These are phyloP conservation scores for Otatea glauca DNA, from an alignment of 176 grass and related monocot species.

Conservation along the genomic window DNA sequence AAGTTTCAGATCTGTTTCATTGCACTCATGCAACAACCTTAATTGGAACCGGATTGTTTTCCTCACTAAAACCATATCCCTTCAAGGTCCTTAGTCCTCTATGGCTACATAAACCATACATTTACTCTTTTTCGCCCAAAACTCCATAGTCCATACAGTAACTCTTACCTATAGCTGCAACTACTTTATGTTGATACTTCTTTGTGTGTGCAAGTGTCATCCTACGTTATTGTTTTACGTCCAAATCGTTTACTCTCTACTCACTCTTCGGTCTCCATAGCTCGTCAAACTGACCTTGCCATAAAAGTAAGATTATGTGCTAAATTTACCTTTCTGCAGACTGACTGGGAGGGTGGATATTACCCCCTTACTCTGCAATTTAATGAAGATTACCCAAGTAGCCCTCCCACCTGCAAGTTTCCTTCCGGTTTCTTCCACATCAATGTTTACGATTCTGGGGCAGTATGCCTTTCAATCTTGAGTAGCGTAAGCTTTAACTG, in stretches of 20 bases:
- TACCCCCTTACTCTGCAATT: conserved; percentile 70
- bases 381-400: conserved; percentile 70
- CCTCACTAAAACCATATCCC: not conserved
- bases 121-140: not conserved
- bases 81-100: not conserved
- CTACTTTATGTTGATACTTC: not conserved
- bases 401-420: conserved; percentile 75
- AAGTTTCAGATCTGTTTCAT: not conserved
- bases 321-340: conserved; percentile 57
- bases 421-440: conserved; percentile 82
- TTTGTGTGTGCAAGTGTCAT: conserved; percentile 8
- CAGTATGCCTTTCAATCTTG: conserved; percentile 84
- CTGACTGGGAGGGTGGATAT: conserved; percentile 91
- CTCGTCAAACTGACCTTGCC: not conserved
- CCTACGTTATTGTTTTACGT: not conserved
- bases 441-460: conserved; percentile 71
- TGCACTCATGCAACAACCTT: conserved; percentile 5
- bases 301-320: not conserved
- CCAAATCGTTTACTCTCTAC: conserved; percentile 2
- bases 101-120: not conserved
- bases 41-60: not conserved
- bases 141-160: not conserved
- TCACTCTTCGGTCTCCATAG: not conserved
- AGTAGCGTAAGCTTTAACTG: conserved; percentile 50
- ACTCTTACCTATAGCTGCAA: not conserved